A percentile compares a stretch with the other conserved stretches of the same genome.
Evolutionary conservation across 805 yeast species (phyloP).

Genomic region (Blastobotrys chiropterorum): DNA sequence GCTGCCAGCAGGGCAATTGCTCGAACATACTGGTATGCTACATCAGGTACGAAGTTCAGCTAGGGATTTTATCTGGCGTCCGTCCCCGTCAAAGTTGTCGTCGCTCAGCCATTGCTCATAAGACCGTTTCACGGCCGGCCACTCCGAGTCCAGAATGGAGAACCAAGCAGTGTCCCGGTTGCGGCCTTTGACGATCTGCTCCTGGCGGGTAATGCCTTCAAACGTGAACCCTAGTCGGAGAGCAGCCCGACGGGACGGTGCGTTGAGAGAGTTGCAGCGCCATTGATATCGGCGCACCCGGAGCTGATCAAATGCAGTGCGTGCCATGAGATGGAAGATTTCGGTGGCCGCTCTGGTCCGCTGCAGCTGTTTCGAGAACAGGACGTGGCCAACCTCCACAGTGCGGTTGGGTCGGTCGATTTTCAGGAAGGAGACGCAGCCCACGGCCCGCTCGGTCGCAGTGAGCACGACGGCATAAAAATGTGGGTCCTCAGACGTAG

Average conservation of each 20-base stretch:
- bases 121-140: conserved; percentile 23
- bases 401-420: conserved; percentile 26
- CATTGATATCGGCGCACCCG: conserved; percentile 32
- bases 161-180: conserved; percentile 32
- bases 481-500: conserved; percentile 11
- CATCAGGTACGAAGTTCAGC: background rate
- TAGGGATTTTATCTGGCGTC: conserved; percentile 25
- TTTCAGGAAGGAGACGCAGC: conserved; percentile 25
- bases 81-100: conserved; percentile 23
- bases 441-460: conserved; percentile 23
- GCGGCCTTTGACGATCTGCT: conserved; percentile 25
- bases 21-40: too few relatives aligned
- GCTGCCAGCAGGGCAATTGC: background rate
- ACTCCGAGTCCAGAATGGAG: conserved; percentile 29
- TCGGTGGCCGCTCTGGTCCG: conserved; percentile 30
- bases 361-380: conserved; percentile 21
- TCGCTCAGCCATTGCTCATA: conserved; percentile 26
- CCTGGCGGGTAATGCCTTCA: conserved; percentile 31
- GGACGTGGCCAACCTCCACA: conserved; percentile 29
- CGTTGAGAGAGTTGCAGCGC: conserved; percentile 32
- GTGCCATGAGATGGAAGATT: conserved; percentile 27
- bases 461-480: conserved; percentile 24
- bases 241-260: conserved; percentile 30
- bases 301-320: conserved; percentile 26
- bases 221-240: conserved; percentile 29